Conservation (phyloP, 129 eudicot species). For the Lonicera japonica region DNA sequence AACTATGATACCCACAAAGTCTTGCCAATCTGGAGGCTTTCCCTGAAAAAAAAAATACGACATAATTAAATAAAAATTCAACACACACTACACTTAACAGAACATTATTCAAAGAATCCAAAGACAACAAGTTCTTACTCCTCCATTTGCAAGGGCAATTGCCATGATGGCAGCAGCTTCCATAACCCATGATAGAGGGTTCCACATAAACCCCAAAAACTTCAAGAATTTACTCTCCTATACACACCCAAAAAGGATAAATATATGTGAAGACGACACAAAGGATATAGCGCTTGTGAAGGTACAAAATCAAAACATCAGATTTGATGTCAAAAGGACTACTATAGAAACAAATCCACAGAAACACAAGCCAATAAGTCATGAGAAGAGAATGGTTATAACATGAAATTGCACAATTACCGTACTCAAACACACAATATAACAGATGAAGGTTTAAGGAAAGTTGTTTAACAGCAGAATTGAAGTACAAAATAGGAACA, state of each 20-base stretch:
- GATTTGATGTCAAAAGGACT: neutral
- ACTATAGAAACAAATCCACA: neutral
- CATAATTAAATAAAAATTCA: too few relatives aligned
- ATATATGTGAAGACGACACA: too few relatives aligned
- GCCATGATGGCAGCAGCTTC: slow-evolving; percentile 99
- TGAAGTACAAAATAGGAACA: slow-evolving; percentile 1
- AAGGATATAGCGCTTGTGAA: neutral
- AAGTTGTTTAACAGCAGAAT: slow-evolving; percentile 2
- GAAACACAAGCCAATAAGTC: neutral
- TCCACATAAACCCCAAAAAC: slow-evolving; percentile 99
- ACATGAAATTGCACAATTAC: neutral
- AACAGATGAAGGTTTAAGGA: neutral
- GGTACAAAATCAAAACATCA: neutral
- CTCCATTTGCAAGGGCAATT: slow-evolving; percentile 99
- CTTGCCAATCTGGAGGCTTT: slow-evolving; percentile 99
- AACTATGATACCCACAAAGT: slow-evolving; percentile 94
- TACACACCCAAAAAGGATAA: slow-evolving; percentile 23
- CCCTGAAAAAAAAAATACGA: slow-evolving; percentile 59
- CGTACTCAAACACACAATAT: neutral
- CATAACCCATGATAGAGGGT: slow-evolving; percentile 99
- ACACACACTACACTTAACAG: too few relatives aligned
- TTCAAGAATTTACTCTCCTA: slow-evolving; percentile 97
- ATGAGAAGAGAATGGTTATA: neutral
- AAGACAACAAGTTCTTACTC: slow-evolving; percentile 44
- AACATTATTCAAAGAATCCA: neutral